Conservation (phyloP, 495 filamentous ascomycete species). For the Penicillium riverlandense region DNA sequence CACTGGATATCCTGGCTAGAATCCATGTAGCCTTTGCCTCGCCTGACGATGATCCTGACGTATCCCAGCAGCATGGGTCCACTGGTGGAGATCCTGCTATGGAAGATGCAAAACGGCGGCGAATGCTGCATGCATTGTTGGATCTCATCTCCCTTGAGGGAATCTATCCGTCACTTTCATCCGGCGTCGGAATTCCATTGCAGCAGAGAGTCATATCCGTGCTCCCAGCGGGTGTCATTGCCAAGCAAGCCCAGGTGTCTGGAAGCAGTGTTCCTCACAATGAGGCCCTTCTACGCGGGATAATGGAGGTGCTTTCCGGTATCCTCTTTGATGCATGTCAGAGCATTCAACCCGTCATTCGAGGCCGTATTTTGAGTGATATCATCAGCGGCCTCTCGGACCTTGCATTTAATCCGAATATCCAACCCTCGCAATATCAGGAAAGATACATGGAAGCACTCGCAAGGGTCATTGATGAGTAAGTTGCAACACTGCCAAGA, state of each 20-base stretch:
- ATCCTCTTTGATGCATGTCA: constrained; percentile 25
- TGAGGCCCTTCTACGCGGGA: constrained; percentile 22
- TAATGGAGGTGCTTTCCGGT: constrained; percentile 19
- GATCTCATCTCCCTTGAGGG: constrained; percentile 50
- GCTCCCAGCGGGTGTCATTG: constrained; percentile 37
- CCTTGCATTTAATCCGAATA: constrained; percentile 33
- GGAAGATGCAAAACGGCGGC: constrained; percentile 39
- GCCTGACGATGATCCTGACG: constrained; percentile 12
- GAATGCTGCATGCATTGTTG: constrained; percentile 41
- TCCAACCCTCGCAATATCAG: constrained; percentile 8
- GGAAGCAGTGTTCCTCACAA: constrained; percentile 18
- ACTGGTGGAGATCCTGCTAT: constrained; percentile 19
- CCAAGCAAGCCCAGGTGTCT: constrained; percentile 20
- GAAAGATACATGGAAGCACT: constrained; percentile 21
- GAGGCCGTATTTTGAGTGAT: constrained; percentile 38
- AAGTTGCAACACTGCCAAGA: constrained; percentile 6
- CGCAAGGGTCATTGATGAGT: constrained; percentile 36
- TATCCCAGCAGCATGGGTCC: background rate
- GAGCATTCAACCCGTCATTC: constrained; percentile 35
- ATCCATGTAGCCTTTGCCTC: constrained; percentile 34
- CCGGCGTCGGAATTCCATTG: constrained; percentile 47
- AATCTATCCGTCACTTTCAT: constrained; percentile 47
- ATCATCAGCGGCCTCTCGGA: constrained; percentile 35
- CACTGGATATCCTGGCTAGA: constrained; percentile 27
- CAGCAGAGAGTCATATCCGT: constrained; percentile 48